Conservation (phyloP, 257 asterid genomes). For the Lycium barbarum region DNA sequence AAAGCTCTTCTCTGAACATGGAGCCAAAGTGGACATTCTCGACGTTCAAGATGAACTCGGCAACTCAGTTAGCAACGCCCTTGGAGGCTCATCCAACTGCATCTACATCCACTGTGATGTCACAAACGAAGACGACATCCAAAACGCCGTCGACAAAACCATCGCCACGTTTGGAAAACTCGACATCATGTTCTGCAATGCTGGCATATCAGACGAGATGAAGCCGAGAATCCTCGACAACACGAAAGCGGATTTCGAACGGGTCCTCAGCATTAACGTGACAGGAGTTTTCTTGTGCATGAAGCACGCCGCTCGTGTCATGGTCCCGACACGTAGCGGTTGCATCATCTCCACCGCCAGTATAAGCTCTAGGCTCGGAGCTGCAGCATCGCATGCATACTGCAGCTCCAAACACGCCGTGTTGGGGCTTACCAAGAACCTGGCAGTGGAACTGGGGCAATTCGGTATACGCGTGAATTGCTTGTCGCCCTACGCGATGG, state of each 20-base stretch:
- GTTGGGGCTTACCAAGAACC: slow-evolving; percentile 53
- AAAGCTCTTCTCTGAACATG: slow-evolving; percentile 53
- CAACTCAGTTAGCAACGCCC: slow-evolving; percentile 35
- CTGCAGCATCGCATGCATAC: slow-evolving; percentile 54
- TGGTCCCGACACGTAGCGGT: slow-evolving; percentile 56
- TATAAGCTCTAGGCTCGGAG: slow-evolving; percentile 45
- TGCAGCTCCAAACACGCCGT: slow-evolving; percentile 62
- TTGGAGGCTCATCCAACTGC: slow-evolving; percentile 43
- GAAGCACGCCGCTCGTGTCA: slow-evolving; percentile 65
- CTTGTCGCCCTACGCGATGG: slow-evolving; percentile 51
- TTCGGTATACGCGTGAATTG: slow-evolving; percentile 62
- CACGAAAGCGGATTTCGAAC: slow-evolving; percentile 45
- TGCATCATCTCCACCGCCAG: slow-evolving; percentile 58
- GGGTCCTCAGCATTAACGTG: slow-evolving; percentile 47
- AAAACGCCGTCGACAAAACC: slow-evolving; percentile 46
- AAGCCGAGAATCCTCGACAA: slow-evolving; percentile 42
- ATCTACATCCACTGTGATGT: slow-evolving; percentile 62
- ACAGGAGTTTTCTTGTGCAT: slow-evolving; percentile 62
- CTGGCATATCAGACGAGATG: slow-evolving; percentile 45
- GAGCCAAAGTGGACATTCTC: slow-evolving; percentile 64
- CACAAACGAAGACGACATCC: slow-evolving; percentile 52
- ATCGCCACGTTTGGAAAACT: slow-evolving; percentile 53
- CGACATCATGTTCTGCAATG: slow-evolving; percentile 68
- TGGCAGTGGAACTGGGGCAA: slow-evolving; percentile 60
- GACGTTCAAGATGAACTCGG: slow-evolving; percentile 61